Percentiles rank a stretch among this genome's conserved stretches.
Conservation (phyloP, 2,329 filamentous ascomycete species). For the Phyllosticta paracitricarpa region DNA sequence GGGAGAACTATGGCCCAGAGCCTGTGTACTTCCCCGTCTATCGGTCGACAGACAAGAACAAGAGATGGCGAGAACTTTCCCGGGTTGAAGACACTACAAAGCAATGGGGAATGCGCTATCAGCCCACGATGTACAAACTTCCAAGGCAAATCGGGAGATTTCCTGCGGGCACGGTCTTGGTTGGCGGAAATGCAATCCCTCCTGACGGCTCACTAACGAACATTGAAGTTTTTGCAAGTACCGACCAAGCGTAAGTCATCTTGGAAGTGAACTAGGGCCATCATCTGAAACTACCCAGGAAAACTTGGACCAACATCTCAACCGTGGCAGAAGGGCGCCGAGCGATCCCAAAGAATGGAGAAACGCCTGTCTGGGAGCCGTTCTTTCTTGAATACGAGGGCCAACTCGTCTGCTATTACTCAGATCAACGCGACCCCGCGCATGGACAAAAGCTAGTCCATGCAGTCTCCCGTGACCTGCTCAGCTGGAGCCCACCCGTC, state of each 20-base stretch:
- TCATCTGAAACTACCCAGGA: neutral
- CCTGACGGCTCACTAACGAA: slow-evolving; percentile 51
- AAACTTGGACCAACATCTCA: slow-evolving; percentile 57
- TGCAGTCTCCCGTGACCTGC: slow-evolving; percentile 50
- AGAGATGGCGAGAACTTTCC: slow-evolving; percentile 54
- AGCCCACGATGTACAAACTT: slow-evolving; percentile 58
- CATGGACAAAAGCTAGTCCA: slow-evolving; percentile 62
- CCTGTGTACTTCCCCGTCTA: slow-evolving; percentile 38
- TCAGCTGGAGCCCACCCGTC: slow-evolving; percentile 49
- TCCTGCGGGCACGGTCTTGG: slow-evolving; percentile 52
- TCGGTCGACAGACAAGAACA: slow-evolving; percentile 35
- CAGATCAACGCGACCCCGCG: slow-evolving; percentile 53
- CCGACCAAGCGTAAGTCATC: slow-evolving; percentile 40
- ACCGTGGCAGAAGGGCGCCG: slow-evolving; percentile 55
- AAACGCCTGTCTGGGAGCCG: slow-evolving; percentile 64
- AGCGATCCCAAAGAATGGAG: slow-evolving; percentile 52
- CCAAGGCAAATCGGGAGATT: slow-evolving; percentile 48
- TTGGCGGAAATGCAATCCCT: slow-evolving; percentile 51
- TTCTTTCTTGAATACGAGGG: slow-evolving; percentile 52
- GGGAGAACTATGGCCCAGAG: slow-evolving; percentile 45
- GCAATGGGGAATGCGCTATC: slow-evolving; percentile 56
- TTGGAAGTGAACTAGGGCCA: neutral
- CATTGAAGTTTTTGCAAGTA: slow-evolving; percentile 60
- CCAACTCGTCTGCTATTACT: slow-evolving; percentile 57
- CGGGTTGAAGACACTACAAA: slow-evolving; percentile 54